Conservation (phyloP, 1,284 basidiomycete species). For the Polyporus tsugae region DNA sequence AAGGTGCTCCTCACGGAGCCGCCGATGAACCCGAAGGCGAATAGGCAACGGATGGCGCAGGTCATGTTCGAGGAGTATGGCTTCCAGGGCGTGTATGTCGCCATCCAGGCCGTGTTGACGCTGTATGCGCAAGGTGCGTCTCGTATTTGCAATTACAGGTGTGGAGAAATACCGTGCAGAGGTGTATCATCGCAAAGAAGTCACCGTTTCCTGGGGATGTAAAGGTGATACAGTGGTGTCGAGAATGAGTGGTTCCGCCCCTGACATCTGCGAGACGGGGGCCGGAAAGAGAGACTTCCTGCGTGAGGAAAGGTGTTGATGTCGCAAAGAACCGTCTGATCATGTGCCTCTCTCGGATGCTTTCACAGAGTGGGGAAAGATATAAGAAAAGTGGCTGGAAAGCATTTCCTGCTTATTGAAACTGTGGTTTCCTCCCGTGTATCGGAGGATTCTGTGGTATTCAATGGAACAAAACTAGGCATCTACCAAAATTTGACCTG, state of each 20-base stretch:
- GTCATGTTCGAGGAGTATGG: constrained; percentile 99
- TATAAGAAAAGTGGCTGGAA: too few species aligned
- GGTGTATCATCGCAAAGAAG: neutral
- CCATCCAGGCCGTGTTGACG: constrained; percentile 98
- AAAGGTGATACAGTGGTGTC: neutral
- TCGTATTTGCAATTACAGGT: neutral
- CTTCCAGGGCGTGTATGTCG: constrained; percentile 95
- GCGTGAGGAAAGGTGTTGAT: neutral
- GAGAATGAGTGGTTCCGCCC: neutral
- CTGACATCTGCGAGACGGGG: neutral
- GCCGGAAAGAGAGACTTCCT: neutral
- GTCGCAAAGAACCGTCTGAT: constrained; percentile 15
- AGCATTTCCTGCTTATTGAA: neutral
- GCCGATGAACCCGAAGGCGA: constrained; percentile 98
- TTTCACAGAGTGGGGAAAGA: too few species aligned
- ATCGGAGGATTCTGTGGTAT: neutral
- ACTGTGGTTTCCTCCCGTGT: neutral
- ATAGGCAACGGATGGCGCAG: constrained; percentile 94
- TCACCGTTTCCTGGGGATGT: neutral
- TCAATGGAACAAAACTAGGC: neutral
- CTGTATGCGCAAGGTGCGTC: constrained; percentile 94
- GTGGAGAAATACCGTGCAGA: neutral
- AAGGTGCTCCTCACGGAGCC: constrained; percentile 98
- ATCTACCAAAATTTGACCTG: neutral
- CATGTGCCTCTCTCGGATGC: too few species aligned